phyloP scores from a whole-genome alignment of 1,284 basidiomycete species.

The Melampsora abietis-canadensis region DNA sequence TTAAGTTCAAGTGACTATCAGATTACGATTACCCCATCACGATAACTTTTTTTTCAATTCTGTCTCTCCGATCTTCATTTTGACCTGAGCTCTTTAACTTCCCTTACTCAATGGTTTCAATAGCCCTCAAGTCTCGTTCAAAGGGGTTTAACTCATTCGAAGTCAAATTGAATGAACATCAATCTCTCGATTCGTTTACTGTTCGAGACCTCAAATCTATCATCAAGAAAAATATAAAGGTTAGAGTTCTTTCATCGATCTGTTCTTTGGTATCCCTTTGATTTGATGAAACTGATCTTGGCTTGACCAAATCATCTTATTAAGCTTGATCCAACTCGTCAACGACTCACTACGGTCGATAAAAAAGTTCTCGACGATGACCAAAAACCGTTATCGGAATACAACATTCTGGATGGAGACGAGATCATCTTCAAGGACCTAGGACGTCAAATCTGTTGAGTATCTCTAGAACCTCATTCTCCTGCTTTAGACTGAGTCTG shows the following conservation, averaged over 20 bases:
- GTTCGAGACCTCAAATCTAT: slow-evolving; percentile 1
- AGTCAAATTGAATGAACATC: neutral
- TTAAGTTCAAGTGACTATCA: too few relatives aligned
- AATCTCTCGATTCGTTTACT: slow-evolving; percentile 6
- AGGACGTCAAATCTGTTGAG: slow-evolving; percentile 69
- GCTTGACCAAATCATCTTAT: neutral
- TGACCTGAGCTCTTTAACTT: too few relatives aligned
- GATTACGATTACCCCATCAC: too few relatives aligned
- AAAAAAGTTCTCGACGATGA: slow-evolving; percentile 64
- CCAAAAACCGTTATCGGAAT: slow-evolving; percentile 60
- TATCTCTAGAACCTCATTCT: neutral
- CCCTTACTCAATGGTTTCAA: neutral
- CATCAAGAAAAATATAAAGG: neutral
- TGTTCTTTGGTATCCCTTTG: too few relatives aligned
- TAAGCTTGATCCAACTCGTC: slow-evolving; percentile 68
- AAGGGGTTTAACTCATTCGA: slow-evolving; percentile 15
- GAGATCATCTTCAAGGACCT: slow-evolving; percentile 78
- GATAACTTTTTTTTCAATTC: too few relatives aligned
- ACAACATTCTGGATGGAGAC: slow-evolving; percentile 61
- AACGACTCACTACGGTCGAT: slow-evolving; percentile 66
- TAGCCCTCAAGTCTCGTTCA: slow-evolving; percentile 25
- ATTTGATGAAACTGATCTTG: neutral
- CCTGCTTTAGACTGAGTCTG: neutral
- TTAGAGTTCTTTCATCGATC: neutral
- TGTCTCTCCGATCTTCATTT: too few relatives aligned